Base-by-base conservation (phyloP, 1,284 basidiomycete species). In the Vanrija sp. region DNA sequence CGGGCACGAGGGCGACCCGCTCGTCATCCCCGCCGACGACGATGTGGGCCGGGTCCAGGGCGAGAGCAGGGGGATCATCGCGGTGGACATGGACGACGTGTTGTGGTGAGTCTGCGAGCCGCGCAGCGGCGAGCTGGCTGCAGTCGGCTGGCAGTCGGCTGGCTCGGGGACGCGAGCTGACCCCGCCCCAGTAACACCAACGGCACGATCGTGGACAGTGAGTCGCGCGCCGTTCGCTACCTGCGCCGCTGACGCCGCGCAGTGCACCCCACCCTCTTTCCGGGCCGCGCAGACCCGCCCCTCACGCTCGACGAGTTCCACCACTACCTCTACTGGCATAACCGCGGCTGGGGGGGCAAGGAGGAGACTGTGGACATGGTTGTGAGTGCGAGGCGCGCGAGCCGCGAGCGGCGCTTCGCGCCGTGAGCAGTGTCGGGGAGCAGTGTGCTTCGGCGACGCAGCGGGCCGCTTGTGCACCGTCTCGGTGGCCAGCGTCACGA, bases 271-370 rank as follows among this genome's bases (percentile, higher is more conserved):
- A 79, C 82, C 41, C 67, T 75, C 19, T 59, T 59, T 49, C 48
- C 47, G 3, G 86, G 83, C 65, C 82, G 81, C 18, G 83, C 84
- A 0, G 66, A 77, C 37, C 71, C 70, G 2, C 70, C 72, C 9
- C 76, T 82, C 68, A 75, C 68, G 2, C 57, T 82, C 12, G 75
- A 75, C 36, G 78, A 84, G 56, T 89, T 89, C 67, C 84, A 86
- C 66, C 88, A 77, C 60, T 77, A 77, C 67, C 64, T 76, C 24
- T 88, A 86, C 69, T 88, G 84, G 84, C 64, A 70, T 56, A 77
- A 77, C 57, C 58, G 84, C 80, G 82, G 84, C 46, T 91, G 88
- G 88, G 88, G 88, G 18, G 80, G 81, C 4, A 82, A 83, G 2
- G 64, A 78, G 23, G 63, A 72, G 61, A 72, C 69, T 3, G 64